Percentiles rank a stretch among this genome's conserved stretches.
phyloP scores from a whole-genome alignment of 495 filamentous ascomycete species.

The Aspergillus olivimuriae region DNA sequence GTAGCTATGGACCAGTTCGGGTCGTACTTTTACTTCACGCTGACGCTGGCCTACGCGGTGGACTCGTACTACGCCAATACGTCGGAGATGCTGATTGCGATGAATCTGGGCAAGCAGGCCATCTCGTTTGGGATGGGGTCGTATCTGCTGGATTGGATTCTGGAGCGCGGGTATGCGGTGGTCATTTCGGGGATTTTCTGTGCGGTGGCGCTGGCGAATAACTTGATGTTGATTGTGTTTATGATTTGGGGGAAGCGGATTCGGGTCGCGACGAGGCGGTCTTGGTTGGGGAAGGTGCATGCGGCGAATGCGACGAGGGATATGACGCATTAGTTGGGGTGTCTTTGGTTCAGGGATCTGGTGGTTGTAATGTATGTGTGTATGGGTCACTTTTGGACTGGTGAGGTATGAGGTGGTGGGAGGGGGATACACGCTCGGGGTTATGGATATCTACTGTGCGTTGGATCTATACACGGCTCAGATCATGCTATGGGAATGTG shows the following conservation, averaged over 20 bases:
- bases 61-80: conserved; percentile 53
- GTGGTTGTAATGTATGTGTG: neutral
- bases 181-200: conserved; percentile 55
- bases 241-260: conserved; percentile 54
- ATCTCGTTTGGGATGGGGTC: conserved; percentile 57
- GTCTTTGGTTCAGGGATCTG: neutral
- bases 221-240: conserved; percentile 47
- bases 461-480: too few species aligned
- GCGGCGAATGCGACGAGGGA: conserved; percentile 30
- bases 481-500: too few species aligned
- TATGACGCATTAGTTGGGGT: conserved; percentile 25
- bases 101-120: conserved; percentile 62
- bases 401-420: too few species aligned
- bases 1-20: conserved; percentile 47
- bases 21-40: conserved; percentile 53
- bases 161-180: conserved; percentile 47
- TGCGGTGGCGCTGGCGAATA: conserved; percentile 49
- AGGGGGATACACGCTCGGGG: too few species aligned
- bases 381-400: neutral
- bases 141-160: conserved; percentile 53
- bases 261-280: conserved; percentile 39
- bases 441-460: too few species aligned
- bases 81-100: conserved; percentile 59
- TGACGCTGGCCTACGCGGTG: conserved; percentile 55
- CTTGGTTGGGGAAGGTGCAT: conserved; percentile 50